Percentiles rank a stretch among this genome's conserved stretches.
phyloP scores from a whole-genome alignment of 768 basidiomycete species.

The Hypholoma sublateritium region DNA sequence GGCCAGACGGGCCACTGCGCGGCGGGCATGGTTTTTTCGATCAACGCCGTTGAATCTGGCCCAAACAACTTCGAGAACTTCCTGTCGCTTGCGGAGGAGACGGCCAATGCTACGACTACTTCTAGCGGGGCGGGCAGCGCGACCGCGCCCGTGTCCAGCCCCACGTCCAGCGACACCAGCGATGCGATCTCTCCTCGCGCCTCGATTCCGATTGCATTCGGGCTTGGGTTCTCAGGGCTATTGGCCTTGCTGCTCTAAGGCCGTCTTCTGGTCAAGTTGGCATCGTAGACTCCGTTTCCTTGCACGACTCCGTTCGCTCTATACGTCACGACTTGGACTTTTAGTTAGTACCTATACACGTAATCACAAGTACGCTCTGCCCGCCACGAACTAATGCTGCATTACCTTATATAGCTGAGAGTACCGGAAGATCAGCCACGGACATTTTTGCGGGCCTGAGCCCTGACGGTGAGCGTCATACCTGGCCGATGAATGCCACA shows the following conservation, averaged over 20 bases:
- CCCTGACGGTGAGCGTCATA: too few relatives aligned
- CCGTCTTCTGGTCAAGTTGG: too few relatives aligned
- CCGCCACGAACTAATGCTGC: constrained; percentile 45
- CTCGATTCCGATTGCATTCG: not conserved
- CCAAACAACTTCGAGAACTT: constrained; percentile 55
- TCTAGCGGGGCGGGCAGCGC: too few relatives aligned
- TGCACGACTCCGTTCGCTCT: too few relatives aligned
- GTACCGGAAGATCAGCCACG: too few relatives aligned
- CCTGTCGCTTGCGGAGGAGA: constrained; percentile 29
- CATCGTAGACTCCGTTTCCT: too few relatives aligned
- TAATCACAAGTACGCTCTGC: too few relatives aligned
- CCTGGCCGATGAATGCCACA: too few relatives aligned
- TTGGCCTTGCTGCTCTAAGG: not conserved
- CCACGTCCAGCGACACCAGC: not conserved
- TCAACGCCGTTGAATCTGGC: constrained; percentile 51
- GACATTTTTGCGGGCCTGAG: too few relatives aligned
- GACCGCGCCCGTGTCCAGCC: not conserved
- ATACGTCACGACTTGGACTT: too few relatives aligned
- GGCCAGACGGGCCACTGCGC: constrained; percentile 52
- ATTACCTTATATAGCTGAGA: too few relatives aligned
- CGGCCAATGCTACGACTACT: constrained; percentile 14
- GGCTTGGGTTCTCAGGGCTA: not conserved
- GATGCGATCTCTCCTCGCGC: not conserved
- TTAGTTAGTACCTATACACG: too few relatives aligned
- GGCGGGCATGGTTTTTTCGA: constrained; percentile 65